Conservation (phyloP, 495 filamentous ascomycete genomes). For the Daldinia caldariorum region DNA sequence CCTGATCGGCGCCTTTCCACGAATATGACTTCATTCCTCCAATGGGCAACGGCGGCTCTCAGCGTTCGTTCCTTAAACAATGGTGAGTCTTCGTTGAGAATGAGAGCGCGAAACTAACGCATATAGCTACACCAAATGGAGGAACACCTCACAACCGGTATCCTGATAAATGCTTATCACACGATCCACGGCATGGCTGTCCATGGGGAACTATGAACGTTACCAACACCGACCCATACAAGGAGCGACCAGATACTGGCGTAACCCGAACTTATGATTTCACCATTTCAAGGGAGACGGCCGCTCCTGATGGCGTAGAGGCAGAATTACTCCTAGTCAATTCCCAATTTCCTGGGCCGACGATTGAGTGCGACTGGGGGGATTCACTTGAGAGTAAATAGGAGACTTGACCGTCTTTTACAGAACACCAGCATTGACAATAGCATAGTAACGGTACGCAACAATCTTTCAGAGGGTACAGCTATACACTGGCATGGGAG, state of each 20-base stretch:
- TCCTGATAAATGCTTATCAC: not conserved
- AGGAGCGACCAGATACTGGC: not conserved
- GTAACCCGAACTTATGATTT: not conserved
- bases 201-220: not conserved
- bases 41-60: not conserved
- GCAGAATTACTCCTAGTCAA: not conserved
- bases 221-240: not conserved
- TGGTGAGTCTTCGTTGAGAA: not conserved
- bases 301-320: not conserved
- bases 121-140: not conserved
- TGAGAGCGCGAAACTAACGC: not conserved
- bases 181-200: not conserved
- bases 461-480: conserved; percentile 43
- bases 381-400: not conserved
- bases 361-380: not conserved
- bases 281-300: not conserved
- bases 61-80: not conserved
- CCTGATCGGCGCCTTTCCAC: too few relatives aligned
- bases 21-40: not conserved
- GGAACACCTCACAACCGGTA: not conserved
- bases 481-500: conserved; percentile 52
- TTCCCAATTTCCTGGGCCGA: not conserved
- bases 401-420: not conserved
- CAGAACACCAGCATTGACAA: not conserved
- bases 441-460: not conserved